A percentile compares a stretch with the other conserved stretches of the same genome.
Evolutionary conservation across 805 yeast species (phyloP).

Genomic region (Lipomyces sp.): DNA sequence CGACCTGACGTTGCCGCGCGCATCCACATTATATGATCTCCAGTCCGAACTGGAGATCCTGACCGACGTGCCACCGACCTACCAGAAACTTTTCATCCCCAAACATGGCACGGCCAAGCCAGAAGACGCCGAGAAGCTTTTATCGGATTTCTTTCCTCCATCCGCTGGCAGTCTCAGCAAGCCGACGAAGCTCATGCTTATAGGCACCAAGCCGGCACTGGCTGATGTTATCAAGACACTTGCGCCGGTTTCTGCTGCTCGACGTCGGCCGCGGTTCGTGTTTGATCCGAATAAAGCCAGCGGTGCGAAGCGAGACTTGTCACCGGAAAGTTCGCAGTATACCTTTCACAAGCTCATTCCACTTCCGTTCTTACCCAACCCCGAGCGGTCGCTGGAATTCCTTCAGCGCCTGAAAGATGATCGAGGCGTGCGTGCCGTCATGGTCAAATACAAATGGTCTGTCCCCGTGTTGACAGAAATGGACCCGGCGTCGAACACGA

Average conservation of each 20-base stretch:
- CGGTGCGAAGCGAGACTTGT: neutral
- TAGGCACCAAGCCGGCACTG: constrained; percentile 35
- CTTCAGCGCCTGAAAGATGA: constrained; percentile 38
- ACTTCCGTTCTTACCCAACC: constrained; percentile 35
- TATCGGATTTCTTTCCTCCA: constrained; percentile 18
- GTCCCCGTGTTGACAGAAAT: constrained; percentile 41
- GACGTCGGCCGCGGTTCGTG: constrained; percentile 1
- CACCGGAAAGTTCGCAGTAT: constrained; percentile 25
- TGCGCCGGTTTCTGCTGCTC: neutral
- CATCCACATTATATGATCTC: constrained; percentile 26
- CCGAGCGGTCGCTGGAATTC: constrained; percentile 34
- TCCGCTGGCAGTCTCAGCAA: constrained; percentile 8
- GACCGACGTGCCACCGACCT: constrained; percentile 34
- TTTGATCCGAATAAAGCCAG: neutral
- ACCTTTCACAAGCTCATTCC: constrained; percentile 37
- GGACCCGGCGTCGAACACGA: constrained; percentile 41
- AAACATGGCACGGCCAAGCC: constrained; percentile 32
- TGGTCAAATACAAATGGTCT: constrained; percentile 38
- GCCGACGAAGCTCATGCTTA: constrained; percentile 32
- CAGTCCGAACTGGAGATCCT: constrained; percentile 31
- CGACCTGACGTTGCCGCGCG: constrained; percentile 7
- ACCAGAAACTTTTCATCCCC: constrained; percentile 36
- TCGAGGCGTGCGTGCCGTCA: constrained; percentile 38
- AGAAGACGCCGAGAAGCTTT: constrained; percentile 9
- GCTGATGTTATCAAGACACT: constrained; percentile 27